Evolutionary conservation across 371 early-diverging fungal species (phyloP).

Genomic region (Polyrhizophydium stewartii): DNA sequence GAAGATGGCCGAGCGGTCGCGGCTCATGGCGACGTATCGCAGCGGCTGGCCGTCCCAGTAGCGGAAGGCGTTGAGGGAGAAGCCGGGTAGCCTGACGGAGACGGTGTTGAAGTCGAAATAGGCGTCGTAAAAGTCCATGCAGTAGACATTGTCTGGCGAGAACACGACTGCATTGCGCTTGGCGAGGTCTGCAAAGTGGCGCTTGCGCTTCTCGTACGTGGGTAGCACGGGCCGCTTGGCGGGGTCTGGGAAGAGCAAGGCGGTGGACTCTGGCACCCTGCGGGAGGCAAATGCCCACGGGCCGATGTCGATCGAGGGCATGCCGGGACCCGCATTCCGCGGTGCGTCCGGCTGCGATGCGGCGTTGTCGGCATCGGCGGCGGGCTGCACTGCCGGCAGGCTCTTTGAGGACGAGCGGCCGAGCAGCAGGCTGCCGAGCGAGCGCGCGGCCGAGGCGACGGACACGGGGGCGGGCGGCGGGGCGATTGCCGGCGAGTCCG

Average conservation of each 20-base stretch:
- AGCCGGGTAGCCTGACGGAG: constrained; percentile 56
- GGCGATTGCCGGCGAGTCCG: no score
- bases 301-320: constrained; percentile 13
- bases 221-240: constrained; percentile 1
- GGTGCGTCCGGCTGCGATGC: no score
- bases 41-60: constrained; percentile 72
- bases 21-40: constrained; percentile 31
- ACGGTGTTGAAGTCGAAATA: constrained; percentile 57
- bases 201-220: constrained; percentile 37
- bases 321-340: no score
- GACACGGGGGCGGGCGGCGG: no score
- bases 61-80: constrained; percentile 48
- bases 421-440: no score
- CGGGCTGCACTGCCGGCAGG: no score
- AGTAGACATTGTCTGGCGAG: constrained; percentile 49
- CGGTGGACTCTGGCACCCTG: constrained; percentile 19
- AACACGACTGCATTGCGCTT: constrained; percentile 38
- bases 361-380: no score
- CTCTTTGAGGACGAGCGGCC: constrained; percentile 1
- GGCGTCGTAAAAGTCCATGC: constrained; percentile 65
- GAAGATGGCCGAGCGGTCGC: constrained; percentile 31
- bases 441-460: no score
- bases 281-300: constrained; percentile 18
- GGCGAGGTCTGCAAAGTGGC: constrained; percentile 17
- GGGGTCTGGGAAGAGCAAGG: constrained; percentile 20